A percentile compares a stretch with the other conserved stretches of the same genome.
Conservation (phyloP, 768 basidiomycete species). For the Xerocomus brunneocitrinus region DNA sequence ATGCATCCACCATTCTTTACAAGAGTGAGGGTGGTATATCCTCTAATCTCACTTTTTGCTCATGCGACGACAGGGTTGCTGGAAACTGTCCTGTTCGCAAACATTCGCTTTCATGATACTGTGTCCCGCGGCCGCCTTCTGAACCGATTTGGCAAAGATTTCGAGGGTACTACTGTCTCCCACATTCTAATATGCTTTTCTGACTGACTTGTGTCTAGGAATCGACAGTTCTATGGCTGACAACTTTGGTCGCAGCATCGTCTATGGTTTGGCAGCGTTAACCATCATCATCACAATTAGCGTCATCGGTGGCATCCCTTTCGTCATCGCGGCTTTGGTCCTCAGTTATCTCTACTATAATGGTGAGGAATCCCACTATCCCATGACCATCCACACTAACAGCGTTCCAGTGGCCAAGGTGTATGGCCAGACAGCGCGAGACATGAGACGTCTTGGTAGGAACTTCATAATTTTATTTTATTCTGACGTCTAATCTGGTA, state of each 20-base stretch:
- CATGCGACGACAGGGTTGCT: conserved; percentile 43
- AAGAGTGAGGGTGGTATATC: conserved; percentile 39
- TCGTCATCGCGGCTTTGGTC: conserved; percentile 54
- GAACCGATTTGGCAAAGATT: conserved; percentile 87
- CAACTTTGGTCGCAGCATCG: conserved; percentile 76
- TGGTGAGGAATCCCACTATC: conserved; percentile 37
- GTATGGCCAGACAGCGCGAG: conserved; percentile 83
- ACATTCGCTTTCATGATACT: conserved; percentile 92
- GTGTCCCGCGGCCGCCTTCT: conserved; percentile 78
- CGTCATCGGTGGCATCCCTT: conserved; percentile 73
- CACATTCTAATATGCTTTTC: not conserved
- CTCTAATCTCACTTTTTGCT: conserved; percentile 6
- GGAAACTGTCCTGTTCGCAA: conserved; percentile 79
- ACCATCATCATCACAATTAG: conserved; percentile 75
- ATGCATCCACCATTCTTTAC: conserved; percentile 74
- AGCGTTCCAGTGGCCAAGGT: conserved; percentile 35
- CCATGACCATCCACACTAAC: conserved; percentile 5
- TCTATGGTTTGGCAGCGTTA: conserved; percentile 61
- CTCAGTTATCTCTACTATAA: conserved; percentile 67
- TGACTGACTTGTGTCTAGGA: conserved; percentile 38
- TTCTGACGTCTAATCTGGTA: not conserved
- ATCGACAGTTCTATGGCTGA: conserved; percentile 82
- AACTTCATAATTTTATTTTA: not conserved
- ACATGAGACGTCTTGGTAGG: conserved; percentile 74
- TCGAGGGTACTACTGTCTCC: conserved; percentile 49